Evolutionary conservation across 2,329 filamentous ascomycete genomes (phyloP).

Genomic region (Ceratocystiopsis brevicomis): DNA sequence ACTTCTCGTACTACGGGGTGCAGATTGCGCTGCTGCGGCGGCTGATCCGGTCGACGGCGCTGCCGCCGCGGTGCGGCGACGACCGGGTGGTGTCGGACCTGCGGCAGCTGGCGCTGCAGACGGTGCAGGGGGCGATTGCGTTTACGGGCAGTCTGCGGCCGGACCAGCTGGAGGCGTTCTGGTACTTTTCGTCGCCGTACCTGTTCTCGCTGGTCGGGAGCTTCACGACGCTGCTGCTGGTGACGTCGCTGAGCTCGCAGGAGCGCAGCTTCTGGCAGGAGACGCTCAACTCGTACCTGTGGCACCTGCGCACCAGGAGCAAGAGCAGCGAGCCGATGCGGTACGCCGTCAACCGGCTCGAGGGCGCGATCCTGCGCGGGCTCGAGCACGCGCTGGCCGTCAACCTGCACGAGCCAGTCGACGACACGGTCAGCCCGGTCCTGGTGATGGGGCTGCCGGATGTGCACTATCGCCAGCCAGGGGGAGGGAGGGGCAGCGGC

Average conservation of each 20-base stretch:
- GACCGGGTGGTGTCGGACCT: slow-evolving; percentile 14
- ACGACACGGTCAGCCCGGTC: slow-evolving; percentile 15
- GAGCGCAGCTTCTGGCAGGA: slow-evolving; percentile 17
- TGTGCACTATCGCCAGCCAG: no score
- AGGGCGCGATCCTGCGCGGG: slow-evolving; percentile 19
- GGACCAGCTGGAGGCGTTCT: slow-evolving; percentile 12
- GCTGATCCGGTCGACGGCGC: slow-evolving; percentile 19
- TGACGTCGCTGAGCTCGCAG: slow-evolving; percentile 15
- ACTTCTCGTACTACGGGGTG: slow-evolving; percentile 28
- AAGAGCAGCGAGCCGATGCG: slow-evolving; percentile 19
- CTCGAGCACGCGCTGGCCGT: slow-evolving; percentile 19
- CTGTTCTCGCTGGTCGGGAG: slow-evolving; percentile 21
- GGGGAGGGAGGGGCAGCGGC: no score
- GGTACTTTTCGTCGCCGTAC: slow-evolving; percentile 17
- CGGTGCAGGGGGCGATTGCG: slow-evolving; percentile 11
- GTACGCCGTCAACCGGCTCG: slow-evolving; percentile 19
- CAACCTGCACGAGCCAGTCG: slow-evolving; percentile 16
- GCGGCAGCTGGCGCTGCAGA: slow-evolving; percentile 15
- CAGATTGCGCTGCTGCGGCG: slow-evolving; percentile 27
- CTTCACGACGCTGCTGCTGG: slow-evolving; percentile 20
- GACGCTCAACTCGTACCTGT: slow-evolving; percentile 17
- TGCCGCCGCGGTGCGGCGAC: slow-evolving; percentile 15
- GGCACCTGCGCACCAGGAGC: slow-evolving; percentile 18
- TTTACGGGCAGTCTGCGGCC: slow-evolving; percentile 1
- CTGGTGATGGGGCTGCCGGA: slow-evolving; percentile 11